Base-by-base conservation (phyloP, 352 stramenopile genomes). In the Sclerospora graminicola region DNA sequence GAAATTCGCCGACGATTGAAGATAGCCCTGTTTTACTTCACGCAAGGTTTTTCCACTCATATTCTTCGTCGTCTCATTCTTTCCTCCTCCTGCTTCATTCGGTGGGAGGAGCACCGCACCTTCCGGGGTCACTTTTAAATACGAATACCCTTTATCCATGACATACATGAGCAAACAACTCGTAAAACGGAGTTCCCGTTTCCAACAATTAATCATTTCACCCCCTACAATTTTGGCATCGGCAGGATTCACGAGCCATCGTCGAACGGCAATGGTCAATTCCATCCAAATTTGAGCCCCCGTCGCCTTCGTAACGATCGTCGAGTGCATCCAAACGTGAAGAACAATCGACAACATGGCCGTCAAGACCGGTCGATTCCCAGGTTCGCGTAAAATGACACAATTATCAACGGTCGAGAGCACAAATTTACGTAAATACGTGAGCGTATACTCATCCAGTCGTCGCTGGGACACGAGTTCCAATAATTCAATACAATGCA, bases 291-390 rank as follows among this genome's bases (percentile, higher is more conserved):
- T 61, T 30, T 87, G 74, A 8, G 79, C 63, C 5, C 68, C 65
- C 14, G 57, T 69, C 15, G 72, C 41, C 29, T 85, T 84, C 2
- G 60, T 62, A 1, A 67, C 55, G 13, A 87, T 58, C 10, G 72
- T 63, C 0, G 78, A 80, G 40, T 93, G 81, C 65, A 93, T 93
- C 78, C 78, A 93, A 16, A 89, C 80, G 39, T 93, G 80, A 16
- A 89, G 44, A 29, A 90, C 75, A 28, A 89, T 66, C 7, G 81
- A 84, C 6, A 93, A 45, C 78, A 90, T 90, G 0, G 81, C 78
- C 20, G 60, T 79, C 0, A 93, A 53, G 6, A 90, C 76, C 0
- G 63, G 45, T 1, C 57, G 44, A 29, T 90, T 86, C 5, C 29
- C 46, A n/a, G 73, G 57, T 8, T 90, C 78, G 10, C 78, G 75